Evolutionary conservation across 805 yeast species (phyloP).

Genomic region (Ogataea pini): DNA sequence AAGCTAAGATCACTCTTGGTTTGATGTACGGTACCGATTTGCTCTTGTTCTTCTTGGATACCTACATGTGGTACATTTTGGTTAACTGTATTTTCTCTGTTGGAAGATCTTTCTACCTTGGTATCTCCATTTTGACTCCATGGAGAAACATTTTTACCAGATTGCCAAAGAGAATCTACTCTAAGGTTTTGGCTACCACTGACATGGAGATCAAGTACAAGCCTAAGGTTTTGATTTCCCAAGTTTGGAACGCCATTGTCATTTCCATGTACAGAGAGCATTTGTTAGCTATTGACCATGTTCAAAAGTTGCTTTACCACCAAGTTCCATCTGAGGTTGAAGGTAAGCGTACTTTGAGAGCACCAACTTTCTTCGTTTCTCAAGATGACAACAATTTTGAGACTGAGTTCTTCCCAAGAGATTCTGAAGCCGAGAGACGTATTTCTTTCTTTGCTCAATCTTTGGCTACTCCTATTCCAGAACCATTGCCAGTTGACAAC

Average conservation of each 20-base stretch:
- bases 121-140: slow-evolving; percentile 98
- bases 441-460: slow-evolving; percentile 99
- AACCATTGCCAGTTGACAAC: slow-evolving; percentile 98
- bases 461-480: slow-evolving; percentile 97
- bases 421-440: slow-evolving; percentile 99
- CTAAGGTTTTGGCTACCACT: slow-evolving; percentile 95
- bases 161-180: slow-evolving; percentile 97
- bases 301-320: slow-evolving; percentile 93
- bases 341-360: slow-evolving; percentile 97
- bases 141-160: slow-evolving; percentile 99
- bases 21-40: slow-evolving; percentile 91
- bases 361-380: slow-evolving; percentile 97
- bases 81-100: slow-evolving; percentile 94
- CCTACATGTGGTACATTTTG: slow-evolving; percentile 97
- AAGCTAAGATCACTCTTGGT: slow-evolving; percentile 86
- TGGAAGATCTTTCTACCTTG: slow-evolving; percentile 97
- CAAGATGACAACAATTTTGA: slow-evolving; percentile 95
- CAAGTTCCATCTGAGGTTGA: slow-evolving; percentile 98
- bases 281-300: slow-evolving; percentile 95
- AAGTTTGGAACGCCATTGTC: slow-evolving; percentile 98
- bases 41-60: slow-evolving; percentile 95
- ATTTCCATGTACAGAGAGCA: slow-evolving; percentile 99
- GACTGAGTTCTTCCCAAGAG: slow-evolving; percentile 94
- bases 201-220: slow-evolving; percentile 99
- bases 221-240: slow-evolving; percentile 96